Evolutionary conservation across 2,329 filamentous ascomycete species (phyloP), one percentile per base, ranked within the genome.

Genomic region (Aquanectria penicillioides): DNA sequence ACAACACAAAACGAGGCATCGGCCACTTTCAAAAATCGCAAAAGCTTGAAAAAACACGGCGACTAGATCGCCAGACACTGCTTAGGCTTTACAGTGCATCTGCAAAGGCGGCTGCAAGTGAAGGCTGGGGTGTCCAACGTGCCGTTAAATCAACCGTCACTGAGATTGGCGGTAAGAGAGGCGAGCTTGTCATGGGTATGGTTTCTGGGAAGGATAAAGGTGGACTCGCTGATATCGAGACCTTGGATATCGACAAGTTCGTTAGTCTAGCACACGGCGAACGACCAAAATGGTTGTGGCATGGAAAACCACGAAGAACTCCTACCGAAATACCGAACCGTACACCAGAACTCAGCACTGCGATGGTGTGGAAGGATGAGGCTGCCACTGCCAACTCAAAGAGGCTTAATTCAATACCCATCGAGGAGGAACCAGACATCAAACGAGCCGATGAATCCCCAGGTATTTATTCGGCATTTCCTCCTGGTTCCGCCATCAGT

Each of bases 141-240:
- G 94, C 94, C 15, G 93, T 99, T 69, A 98, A 98, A 73, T 97
- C 93, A 3, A 97, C 94, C 0, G 91, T 98, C 41, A 93, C 91
- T 15, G 95, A 97, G 75, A 87, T 99, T 33, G 93, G 93, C 66
- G 94, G 95, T 12, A 97, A 97, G 74, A 90, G 94, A 50, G 94
- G 94, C 43, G 94, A 97, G 74, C 91, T 97, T 78, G 90, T 97
- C 41, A 93, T 97, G 81, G 94, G 93, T n/a, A 96, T 97, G 82
- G 93, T 97, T 6, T 91, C 89, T 33, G 88, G 91, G 22, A 88
- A 90, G 43, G 93, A 97, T 67, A 96, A 96, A 75, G 92, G 89
- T 54, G 92, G 93, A 4, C 94, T 98, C 64, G 91, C 92, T 4
- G 94, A 97, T 68, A 89, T 97, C 29, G 95, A 99, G 77, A 98